These are phyloP conservation scores for Blastobotrys capitulatus DNA, from an alignment of 1,139 yeast genomes.

Conservation along the genomic window DNA sequence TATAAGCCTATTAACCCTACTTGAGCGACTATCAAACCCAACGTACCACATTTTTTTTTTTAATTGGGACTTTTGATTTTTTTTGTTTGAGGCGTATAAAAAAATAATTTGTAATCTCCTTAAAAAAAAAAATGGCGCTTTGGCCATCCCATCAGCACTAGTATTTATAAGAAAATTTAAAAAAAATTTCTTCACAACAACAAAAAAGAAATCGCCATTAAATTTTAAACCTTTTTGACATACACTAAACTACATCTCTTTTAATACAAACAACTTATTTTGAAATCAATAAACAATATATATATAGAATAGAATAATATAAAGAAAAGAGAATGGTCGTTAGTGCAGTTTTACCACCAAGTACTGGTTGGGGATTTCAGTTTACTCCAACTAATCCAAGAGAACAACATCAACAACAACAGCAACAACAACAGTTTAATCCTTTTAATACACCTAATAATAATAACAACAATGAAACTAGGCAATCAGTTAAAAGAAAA, in stretches of 20 bases:
- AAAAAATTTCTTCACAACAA: too few species aligned
- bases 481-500: slow-evolving; percentile 12
- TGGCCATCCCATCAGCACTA: too few species aligned
- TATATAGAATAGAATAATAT: not conserved
- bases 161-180: too few species aligned
- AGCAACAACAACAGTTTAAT: not conserved
- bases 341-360: slow-evolving; percentile 26
- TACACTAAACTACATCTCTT: not conserved
- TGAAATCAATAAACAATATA: not conserved
- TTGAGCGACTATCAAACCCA: too few species aligned
- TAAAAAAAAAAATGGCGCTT: too few species aligned
- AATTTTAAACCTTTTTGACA: too few species aligned
- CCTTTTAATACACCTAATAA: not conserved
- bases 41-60: too few species aligned
- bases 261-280: not conserved
- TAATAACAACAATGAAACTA: not conserved
- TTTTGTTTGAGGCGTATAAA: too few species aligned
- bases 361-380: slow-evolving; percentile 28
- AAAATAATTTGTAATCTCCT: too few species aligned
- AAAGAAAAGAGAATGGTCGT: slow-evolving; percentile 18
- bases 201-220: too few species aligned
- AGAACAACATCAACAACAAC: not conserved
- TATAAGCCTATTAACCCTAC: too few species aligned
- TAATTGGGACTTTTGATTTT: too few species aligned
- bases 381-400: slow-evolving; percentile 10